Conservation (phyloP, 352 stramenopile genomes). For the Phytophthora crassamura region DNA sequence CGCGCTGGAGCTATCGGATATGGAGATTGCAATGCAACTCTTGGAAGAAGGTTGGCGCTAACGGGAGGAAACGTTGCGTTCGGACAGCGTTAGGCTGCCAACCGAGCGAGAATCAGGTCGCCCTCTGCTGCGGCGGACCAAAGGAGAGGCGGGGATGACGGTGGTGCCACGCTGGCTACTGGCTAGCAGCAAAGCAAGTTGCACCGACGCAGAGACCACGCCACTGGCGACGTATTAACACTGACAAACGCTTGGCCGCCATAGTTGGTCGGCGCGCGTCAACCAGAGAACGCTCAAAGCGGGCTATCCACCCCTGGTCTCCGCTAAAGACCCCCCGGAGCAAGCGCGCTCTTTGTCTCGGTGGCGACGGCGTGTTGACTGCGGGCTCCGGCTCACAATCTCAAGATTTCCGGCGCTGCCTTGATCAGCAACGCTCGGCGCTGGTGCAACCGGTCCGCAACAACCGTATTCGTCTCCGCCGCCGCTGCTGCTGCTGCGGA, state of each 20-base stretch:
- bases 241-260: background rate
- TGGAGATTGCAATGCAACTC: too few species aligned
- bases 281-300: background rate
- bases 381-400: conserved; percentile 21
- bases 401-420: conserved; percentile 1
- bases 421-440: conserved; percentile 15
- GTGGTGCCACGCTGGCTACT: too few species aligned
- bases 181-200: background rate
- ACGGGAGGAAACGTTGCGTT: too few species aligned
- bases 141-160: too few species aligned
- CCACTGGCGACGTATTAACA: background rate
- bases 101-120: too few species aligned
- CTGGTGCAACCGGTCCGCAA: background rate
- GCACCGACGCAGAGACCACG: background rate
- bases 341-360: background rate
- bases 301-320: conserved; percentile 10
- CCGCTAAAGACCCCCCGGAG: too few species aligned
- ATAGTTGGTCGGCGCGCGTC: conserved; percentile 4
- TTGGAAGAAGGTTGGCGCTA: too few species aligned
- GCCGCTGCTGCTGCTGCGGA: background rate
- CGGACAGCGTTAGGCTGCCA: too few species aligned
- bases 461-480: too few species aligned
- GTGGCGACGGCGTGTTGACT: conserved; percentile 22
- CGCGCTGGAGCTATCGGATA: too few species aligned
- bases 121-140: too few species aligned